Evolutionary conservation across 2,329 filamentous ascomycete genomes (phyloP).

Genomic region (Davidsoniella virescens): DNA sequence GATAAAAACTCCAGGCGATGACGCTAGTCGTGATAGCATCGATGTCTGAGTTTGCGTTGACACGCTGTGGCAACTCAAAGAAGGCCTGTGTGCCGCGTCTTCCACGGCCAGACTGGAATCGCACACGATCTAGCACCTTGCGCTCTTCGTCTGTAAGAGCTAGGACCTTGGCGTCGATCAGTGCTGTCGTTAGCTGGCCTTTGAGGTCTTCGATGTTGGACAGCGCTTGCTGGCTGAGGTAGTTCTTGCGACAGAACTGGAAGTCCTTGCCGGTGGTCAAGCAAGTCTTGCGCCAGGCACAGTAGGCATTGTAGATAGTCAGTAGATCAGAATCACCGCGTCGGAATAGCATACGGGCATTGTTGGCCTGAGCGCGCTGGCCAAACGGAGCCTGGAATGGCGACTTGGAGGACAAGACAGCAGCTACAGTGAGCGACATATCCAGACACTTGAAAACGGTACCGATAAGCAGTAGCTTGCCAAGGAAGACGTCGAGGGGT

Average conservation of each 20-base stretch:
- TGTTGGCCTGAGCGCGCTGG: constrained; percentile 65
- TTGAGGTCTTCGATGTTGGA: constrained; percentile 92
- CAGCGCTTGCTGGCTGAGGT: constrained; percentile 74
- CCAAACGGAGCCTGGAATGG: constrained; percentile 82
- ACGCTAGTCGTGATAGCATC: constrained; percentile 67
- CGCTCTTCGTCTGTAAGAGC: constrained; percentile 59
- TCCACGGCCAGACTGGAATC: constrained; percentile 35
- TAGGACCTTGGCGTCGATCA: constrained; percentile 75
- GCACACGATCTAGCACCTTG: constrained; percentile 47
- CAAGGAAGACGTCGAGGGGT: constrained; percentile 84
- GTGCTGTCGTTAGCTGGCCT: constrained; percentile 68
- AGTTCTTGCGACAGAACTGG: constrained; percentile 89
- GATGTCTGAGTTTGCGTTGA: constrained; percentile 62
- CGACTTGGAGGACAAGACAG: constrained; percentile 85
- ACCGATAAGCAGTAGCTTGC: constrained; percentile 79
- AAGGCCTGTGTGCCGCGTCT: constrained; percentile 51
- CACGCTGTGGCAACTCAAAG: constrained; percentile 62
- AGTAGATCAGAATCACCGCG: constrained; percentile 81
- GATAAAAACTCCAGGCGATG: constrained; percentile 89
- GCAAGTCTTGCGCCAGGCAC: constrained; percentile 73
- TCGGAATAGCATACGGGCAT: constrained; percentile 61
- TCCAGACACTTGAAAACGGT: constrained; percentile 83
- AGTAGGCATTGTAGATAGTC: constrained; percentile 87
- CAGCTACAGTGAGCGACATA: constrained; percentile 78
- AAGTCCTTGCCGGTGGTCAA: constrained; percentile 57